phyloP scores from a whole-genome alignment of 169 alveolate species.

The Eimeria acervulina region DNA sequence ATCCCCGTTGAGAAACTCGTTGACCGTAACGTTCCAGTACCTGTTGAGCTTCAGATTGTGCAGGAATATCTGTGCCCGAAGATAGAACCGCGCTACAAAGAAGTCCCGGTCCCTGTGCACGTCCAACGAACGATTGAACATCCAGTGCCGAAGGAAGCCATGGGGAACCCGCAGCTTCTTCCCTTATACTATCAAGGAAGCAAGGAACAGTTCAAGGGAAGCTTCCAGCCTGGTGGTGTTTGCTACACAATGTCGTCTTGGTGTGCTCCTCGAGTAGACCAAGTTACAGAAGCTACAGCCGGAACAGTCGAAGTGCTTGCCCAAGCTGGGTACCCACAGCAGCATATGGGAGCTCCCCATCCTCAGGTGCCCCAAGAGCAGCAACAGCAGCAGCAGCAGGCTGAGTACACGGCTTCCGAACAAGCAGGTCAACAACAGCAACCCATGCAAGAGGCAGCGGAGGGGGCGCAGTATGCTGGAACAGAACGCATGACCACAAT shows the following conservation, averaged over 20 bases:
- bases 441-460: not conserved
- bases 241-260: slow-evolving; percentile 82
- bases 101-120: slow-evolving; percentile 95
- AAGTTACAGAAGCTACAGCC: slow-evolving; percentile 71
- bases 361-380: not conserved
- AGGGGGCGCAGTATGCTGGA: slow-evolving; percentile 47
- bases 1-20: slow-evolving; percentile 94
- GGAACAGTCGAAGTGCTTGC: slow-evolving; percentile 84
- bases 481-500: slow-evolving; percentile 53
- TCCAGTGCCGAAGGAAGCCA: slow-evolving; percentile 93
- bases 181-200: slow-evolving; percentile 85
- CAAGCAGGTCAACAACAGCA: slow-evolving; percentile 58
- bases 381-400: slow-evolving; percentile 33
- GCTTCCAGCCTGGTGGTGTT: slow-evolving; percentile 72
- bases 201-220: slow-evolving; percentile 75
- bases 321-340: slow-evolving; percentile 83
- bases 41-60: slow-evolving; percentile 95
- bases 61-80: slow-evolving; percentile 95
- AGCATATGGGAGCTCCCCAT: slow-evolving; percentile 42
- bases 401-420: not conserved
- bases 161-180: slow-evolving; percentile 86
- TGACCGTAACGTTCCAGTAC: slow-evolving; percentile 95
- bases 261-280: slow-evolving; percentile 79
- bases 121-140: slow-evolving; percentile 95
- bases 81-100: slow-evolving; percentile 94